Evolutionary conservation across 176 grass and related monocot genomes (phyloP).

Genomic region (Puya raimondii): DNA sequence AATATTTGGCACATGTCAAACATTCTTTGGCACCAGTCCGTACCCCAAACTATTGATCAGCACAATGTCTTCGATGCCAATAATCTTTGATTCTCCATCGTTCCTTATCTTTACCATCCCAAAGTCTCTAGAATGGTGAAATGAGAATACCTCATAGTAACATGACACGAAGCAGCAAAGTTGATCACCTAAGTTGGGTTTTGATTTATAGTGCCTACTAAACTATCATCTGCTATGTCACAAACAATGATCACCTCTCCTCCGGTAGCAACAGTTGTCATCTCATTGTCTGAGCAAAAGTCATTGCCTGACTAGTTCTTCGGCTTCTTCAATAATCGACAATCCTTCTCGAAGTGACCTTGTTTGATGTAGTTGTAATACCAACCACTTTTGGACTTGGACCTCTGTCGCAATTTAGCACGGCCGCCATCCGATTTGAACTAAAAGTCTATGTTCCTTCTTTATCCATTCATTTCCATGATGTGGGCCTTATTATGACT

Average conservation of each 20-base stretch:
- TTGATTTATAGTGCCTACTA: neutral
- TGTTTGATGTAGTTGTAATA: too few relatives aligned
- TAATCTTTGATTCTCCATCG: neutral
- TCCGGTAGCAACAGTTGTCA: neutral
- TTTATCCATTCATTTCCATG: neutral
- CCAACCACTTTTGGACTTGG: neutral
- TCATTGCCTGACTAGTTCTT: neutral
- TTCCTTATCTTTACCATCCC: constrained; percentile 13
- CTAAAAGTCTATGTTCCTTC: neutral
- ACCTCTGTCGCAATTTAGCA: constrained; percentile 1
- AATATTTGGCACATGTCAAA: neutral
- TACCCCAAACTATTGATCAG: neutral
- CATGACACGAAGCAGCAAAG: constrained; percentile 1
- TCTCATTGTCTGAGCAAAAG: neutral
- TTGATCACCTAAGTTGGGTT: neutral
- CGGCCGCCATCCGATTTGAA: too few relatives aligned
- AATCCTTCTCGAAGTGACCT: too few relatives aligned
- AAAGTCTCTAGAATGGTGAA: neutral
- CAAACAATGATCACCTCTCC: neutral
- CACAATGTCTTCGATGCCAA: neutral
- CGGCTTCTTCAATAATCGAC: neutral
- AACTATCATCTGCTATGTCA: neutral
- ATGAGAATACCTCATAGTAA: neutral
- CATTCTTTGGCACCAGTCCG: constrained; percentile 9
- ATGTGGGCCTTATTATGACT: too few relatives aligned